Conservation (phyloP, 2,329 filamentous ascomycete species). For the Cylindrodendrum hubeiense region DNA sequence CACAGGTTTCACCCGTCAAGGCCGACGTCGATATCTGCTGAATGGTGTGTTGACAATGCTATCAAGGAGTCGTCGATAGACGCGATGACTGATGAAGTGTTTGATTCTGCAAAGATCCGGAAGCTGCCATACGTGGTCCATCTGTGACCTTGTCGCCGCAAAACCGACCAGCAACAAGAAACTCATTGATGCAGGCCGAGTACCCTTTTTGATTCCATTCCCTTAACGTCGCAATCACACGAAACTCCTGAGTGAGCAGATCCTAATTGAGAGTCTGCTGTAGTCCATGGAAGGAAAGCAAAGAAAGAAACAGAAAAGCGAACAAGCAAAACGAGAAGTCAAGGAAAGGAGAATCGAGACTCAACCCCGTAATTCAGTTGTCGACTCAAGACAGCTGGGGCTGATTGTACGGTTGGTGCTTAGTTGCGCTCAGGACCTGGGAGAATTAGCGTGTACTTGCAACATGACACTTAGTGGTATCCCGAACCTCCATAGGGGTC, state of each 20-base stretch:
- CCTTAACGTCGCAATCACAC: conserved; percentile 53
- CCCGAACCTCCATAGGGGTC: conserved; percentile 59
- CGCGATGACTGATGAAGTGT: conserved; percentile 54
- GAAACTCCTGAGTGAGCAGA: conserved; percentile 52
- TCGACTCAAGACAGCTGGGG: conserved; percentile 29
- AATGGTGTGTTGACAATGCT: conserved; percentile 51
- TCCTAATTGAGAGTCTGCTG: conserved; percentile 46
- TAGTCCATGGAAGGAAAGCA: conserved; percentile 46
- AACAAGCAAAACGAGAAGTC: conserved; percentile 41
- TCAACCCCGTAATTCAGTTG: conserved; percentile 35
- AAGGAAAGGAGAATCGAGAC: conserved; percentile 45
- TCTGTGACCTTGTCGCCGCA: conserved; percentile 53
- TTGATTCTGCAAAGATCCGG: conserved; percentile 55
- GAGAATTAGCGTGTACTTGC: conserved; percentile 45
- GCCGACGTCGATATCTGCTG: conserved; percentile 51
- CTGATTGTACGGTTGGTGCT: conserved; percentile 35
- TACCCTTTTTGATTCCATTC: conserved; percentile 51
- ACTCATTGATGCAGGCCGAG: conserved; percentile 51
- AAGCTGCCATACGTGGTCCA: conserved; percentile 55
- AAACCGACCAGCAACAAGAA: conserved; percentile 53
- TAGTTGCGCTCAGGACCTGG: conserved; percentile 48
- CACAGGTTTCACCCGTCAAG: conserved; percentile 49
- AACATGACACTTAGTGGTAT: conserved; percentile 34
- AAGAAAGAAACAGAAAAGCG: conserved; percentile 44
- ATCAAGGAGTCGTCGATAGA: conserved; percentile 54